Base-by-base conservation (phyloP, 352 stramenopile genomes). In the Globisporangium radiosum region DNA sequence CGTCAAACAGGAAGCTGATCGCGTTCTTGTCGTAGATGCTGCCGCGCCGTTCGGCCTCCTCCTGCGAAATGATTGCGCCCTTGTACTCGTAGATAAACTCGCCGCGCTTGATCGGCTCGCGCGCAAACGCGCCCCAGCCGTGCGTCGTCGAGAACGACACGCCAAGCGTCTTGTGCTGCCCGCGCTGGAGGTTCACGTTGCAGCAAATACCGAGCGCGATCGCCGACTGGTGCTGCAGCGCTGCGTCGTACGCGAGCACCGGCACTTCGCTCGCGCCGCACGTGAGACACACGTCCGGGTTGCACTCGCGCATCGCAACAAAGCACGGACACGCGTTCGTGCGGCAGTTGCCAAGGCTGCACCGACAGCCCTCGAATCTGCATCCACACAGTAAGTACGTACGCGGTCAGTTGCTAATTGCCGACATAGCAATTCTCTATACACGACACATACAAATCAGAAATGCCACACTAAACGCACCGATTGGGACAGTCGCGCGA, bases 1-100 rank as follows among this genome's bases (percentile, higher is more conserved):
- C 64, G 62, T 97, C 88, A 66, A 98, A 98, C 25, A 98, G 54
- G 67, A 96, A 98, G 47, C 75, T 88, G 57, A 88, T 85, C 2
- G 85, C 85, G 63, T 86, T 78, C 66, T 87, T 85, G 68, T 96
- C 87, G 70, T 96, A 94, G 50, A 97, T 88, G 38, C 59, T 80
- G 37, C 88, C 89, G 47, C 80, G 78, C 0, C 80, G 74, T 66
- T 90, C 80, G 2, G 80, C 80, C 59, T 90, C 80, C 47, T 90
- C 76, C 51, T 88, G 78, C 13, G 78, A 87, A 44, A 88, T 68
- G 45, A 88, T 71, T 17, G 72, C 76, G 40, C 78, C 76, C 36
- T 75, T 72, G 53, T 88, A 88, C 56, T 88, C 78, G 60, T 85
- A 88, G 47, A 88, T 84, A 49, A 88, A 87, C 47, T 88, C 78